Evolutionary conservation across 495 filamentous ascomycete genomes (phyloP).

Genomic region (Daldinia vernicosa): DNA sequence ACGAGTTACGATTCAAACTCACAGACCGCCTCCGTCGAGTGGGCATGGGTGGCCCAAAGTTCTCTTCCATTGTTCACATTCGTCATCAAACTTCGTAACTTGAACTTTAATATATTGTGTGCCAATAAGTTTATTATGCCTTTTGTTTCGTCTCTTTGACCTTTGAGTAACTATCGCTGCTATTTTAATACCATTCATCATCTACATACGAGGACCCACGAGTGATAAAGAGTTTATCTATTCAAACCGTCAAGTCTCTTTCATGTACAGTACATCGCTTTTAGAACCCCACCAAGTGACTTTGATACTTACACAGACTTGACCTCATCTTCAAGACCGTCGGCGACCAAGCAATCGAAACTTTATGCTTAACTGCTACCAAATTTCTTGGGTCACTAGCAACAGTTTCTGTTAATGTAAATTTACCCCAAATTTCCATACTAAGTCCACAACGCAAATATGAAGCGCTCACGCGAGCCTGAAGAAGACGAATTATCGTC

Average conservation of each 20-base stretch:
- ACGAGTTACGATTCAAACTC: slow-evolving; percentile 4
- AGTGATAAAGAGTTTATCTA: slow-evolving; percentile 4
- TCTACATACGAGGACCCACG: not conserved
- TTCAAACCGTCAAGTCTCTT: not conserved
- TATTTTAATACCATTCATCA: not conserved
- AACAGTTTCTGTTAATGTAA: slow-evolving; percentile 41
- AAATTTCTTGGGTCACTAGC: not conserved
- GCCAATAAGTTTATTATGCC: not conserved
- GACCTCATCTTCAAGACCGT: slow-evolving; percentile 7
- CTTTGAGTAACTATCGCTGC: not conserved
- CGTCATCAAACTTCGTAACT: not conserved
- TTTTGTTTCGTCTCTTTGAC: not conserved
- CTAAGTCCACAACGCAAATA: slow-evolving; percentile 37
- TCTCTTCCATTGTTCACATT: not conserved
- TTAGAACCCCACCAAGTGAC: slow-evolving; percentile 3
- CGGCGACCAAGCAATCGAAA: slow-evolving; percentile 13
- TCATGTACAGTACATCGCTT: slow-evolving; percentile 5
- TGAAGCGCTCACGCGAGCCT: slow-evolving; percentile 65
- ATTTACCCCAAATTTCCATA: slow-evolving; percentile 37
- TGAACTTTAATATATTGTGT: not conserved
- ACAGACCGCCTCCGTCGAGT: slow-evolving; percentile 29
- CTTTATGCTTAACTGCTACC: not conserved
- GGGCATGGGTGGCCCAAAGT: not conserved
- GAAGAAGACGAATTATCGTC: slow-evolving; percentile 50
- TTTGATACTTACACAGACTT: slow-evolving; percentile 15